Base-by-base conservation (phyloP, 2,329 filamentous ascomycete genomes). In the Xylariaceae sp. region DNA sequence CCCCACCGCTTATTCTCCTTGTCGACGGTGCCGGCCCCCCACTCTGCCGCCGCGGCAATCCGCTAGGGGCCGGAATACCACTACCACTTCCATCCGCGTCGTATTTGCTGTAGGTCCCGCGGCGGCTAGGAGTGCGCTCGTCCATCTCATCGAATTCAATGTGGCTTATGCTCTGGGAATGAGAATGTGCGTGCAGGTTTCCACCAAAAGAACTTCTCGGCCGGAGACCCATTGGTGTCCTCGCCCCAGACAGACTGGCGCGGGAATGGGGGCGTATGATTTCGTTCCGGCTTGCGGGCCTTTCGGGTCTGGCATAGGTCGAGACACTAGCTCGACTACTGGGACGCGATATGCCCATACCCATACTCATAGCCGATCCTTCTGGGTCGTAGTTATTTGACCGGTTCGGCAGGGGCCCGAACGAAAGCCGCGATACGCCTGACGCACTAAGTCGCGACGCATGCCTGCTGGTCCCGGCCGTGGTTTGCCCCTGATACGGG, bases 141-240 rank as follows among this genome's bases (percentile, higher is more conserved):
- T 71, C 67, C 21, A 67, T 67, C 40, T 76, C 73, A 27, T 73
- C 71, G 24, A 69, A 68, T 44, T 75, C 73, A 35, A 74, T 65
- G 36, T 71, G 66, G 48, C 72, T 74, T 56, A 81, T 68, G 54
- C 74, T 81, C 35, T 72, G 63, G 9, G 74, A 74, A 35, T 72
- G 63, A 9, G 74, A 74, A 50, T 78, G 72, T 3, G 73, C 69
- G 48, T 81, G 74, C 9, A 74, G 64, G 46, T 76, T 79, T 38
- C 82, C 76, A 40, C 78, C 77, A 48, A 89, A 68, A 11, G 84
- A 88, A 34, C 82, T 87, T 34, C 83, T 73, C 13, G 85, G 82
- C 37, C 85, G 76, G n/a, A 59, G 6, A 17, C 76, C 77, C 37
- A 86, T 63, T 1, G 84, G 80, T 9, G 83, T 85, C 44, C 82